Percentiles rank a stretch among this genome's conserved stretches.
These are phyloP conservation scores for Rhodotorula diobovata DNA, from an alignment of 768 basidiomycete genomes.

Conservation along the genomic window DNA sequence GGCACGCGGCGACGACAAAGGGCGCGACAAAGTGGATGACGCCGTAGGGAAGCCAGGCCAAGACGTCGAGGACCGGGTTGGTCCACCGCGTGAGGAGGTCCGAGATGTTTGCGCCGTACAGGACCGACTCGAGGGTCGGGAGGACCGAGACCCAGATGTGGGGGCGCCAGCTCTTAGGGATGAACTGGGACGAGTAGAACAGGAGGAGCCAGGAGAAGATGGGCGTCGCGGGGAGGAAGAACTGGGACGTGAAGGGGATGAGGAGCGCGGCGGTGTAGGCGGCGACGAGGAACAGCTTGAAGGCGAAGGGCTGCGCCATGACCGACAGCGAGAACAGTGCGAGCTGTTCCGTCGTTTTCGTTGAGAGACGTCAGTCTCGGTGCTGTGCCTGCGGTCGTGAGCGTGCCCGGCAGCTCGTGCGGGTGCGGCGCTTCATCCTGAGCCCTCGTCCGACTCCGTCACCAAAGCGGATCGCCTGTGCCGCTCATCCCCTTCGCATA, in stretches of 20 bases:
- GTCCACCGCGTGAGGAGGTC: conserved; percentile 94
- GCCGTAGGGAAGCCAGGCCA: conserved; percentile 98
- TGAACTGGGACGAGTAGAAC: conserved; percentile 81
- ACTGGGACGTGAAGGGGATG: conserved; percentile 69
- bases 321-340: conserved; percentile 36
- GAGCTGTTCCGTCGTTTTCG: conserved; percentile 9
- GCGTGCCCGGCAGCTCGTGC: too few species aligned
- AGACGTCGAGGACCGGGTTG: conserved; percentile 80
- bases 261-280: conserved; percentile 65
- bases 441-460: too few species aligned
- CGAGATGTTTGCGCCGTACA: conserved; percentile 96
- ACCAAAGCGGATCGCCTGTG: too few species aligned
- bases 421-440: too few species aligned
- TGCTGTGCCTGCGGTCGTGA: background rate
- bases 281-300: conserved; percentile 61
- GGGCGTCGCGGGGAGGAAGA: conserved; percentile 66
- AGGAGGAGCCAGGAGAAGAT: conserved; percentile 79
- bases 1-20: conserved; percentile 72
- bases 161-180: conserved; percentile 66
- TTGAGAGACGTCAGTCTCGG: background rate
- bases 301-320: conserved; percentile 41
- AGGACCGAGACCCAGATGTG: conserved; percentile 84
- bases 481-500: too few species aligned
- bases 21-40: conserved; percentile 83
- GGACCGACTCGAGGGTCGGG: conserved; percentile 86